Base-by-base conservation (phyloP, 768 basidiomycete species). In the Lactifluus subvellereus region DNA sequence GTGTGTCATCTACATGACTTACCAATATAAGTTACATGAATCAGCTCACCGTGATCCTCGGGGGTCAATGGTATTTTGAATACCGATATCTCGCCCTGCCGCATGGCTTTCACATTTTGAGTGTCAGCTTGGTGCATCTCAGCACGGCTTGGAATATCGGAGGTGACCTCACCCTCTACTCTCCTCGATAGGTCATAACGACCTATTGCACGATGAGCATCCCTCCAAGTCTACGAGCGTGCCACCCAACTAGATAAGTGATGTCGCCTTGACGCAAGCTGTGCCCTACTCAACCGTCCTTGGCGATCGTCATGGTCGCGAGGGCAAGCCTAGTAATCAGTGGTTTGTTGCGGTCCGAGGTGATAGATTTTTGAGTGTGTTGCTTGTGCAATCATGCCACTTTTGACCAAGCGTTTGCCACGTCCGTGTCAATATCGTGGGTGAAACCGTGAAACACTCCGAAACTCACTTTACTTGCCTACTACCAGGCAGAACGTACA, bases 41-140 rank as follows among this genome's bases (percentile, higher is more conserved):
- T 55, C 54, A 43, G 38, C 40, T 9, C 42, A 32, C 18, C 30
- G 54, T 55, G 40, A 55, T 55, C 54, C 42, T 55, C 54, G 54
- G 54, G 40, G 16, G 9, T 43, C 6, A 43, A 32, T 20, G 13
- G 10, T 20, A 13, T 22, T n/a, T 43, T 18, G 18, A 6, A 18
- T n/a, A 6, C 43, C 43, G 18, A 37, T 37, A 37, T 37, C 35
- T 4, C 35, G 35, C 6, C 35, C 35, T 7, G 35, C 10, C 10
- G 10, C 35, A 11, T 42, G 11, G 37, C 14, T 42, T 10, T 42
- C 4, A 4, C 8, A 8, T 18, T 43, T 43, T 7, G 43, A 43
- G 16, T 43, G 9, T 8, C 6, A 43, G 43, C 18, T 11, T 37
- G 6, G 35, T 37, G 35, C 35, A 37, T 37, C 1, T 37, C 35